Evolutionary conservation across 352 stramenopile species (phyloP).

Genomic region (Phytopythium cucurbitacearum): DNA sequence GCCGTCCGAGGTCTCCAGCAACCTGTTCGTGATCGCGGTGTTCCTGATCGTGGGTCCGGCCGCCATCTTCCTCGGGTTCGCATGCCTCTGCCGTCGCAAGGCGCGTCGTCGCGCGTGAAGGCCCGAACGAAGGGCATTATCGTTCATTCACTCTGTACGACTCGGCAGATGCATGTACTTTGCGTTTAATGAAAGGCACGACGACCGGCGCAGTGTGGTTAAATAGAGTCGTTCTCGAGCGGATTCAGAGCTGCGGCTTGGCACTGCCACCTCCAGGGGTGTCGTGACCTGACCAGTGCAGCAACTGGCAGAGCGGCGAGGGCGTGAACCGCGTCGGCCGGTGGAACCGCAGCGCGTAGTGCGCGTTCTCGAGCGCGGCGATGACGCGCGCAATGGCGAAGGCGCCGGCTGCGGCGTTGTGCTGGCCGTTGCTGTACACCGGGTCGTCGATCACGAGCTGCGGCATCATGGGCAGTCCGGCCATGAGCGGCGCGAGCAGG

Average conservation of each 20-base stretch:
- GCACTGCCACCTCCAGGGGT: neutral
- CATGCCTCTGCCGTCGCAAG: slow-evolving; percentile 1
- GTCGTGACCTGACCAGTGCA: slow-evolving; percentile 71
- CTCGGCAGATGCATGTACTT: too few species aligned
- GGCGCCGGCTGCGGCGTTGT: slow-evolving; percentile 72
- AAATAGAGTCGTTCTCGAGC: too few species aligned
- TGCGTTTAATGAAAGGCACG: too few species aligned
- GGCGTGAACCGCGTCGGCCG: slow-evolving; percentile 69
- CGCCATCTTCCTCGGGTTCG: slow-evolving; percentile 5
- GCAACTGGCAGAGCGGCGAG: slow-evolving; percentile 69
- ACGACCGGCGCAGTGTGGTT: too few species aligned
- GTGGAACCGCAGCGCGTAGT: slow-evolving; percentile 75
- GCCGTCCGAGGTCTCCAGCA: slow-evolving; percentile 1
- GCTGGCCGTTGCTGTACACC: slow-evolving; percentile 67
- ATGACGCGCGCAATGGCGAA: slow-evolving; percentile 80
- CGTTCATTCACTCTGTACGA: too few species aligned
- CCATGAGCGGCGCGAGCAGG: slow-evolving; percentile 38
- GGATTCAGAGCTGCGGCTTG: too few species aligned
- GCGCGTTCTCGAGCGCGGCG: slow-evolving; percentile 75
- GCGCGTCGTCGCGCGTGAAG: neutral
- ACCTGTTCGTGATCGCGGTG: slow-evolving; percentile 5
- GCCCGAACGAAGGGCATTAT: too few species aligned
- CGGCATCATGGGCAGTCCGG: slow-evolving; percentile 43
- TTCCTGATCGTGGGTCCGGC: slow-evolving; percentile 9
- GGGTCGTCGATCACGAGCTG: slow-evolving; percentile 84